A percentile compares a stretch with the other conserved stretches of the same genome.
Conservation (phyloP, 2,329 filamentous ascomycete species). For the Pseudogymnoascus sp. region DNA sequence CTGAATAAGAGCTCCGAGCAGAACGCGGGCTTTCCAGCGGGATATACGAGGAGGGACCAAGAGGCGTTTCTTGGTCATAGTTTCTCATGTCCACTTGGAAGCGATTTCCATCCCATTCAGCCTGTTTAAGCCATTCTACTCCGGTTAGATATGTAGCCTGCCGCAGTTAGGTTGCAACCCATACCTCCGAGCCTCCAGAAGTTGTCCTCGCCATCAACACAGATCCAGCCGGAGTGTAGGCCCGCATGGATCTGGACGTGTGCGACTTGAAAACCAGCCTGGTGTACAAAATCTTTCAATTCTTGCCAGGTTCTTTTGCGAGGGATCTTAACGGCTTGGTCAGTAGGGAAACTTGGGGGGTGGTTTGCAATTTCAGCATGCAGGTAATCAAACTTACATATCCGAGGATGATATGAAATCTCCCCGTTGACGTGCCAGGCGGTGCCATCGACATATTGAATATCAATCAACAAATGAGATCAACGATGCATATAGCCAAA, state of each 20-base stretch:
- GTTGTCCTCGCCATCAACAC: constrained; percentile 1
- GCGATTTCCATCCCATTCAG: neutral
- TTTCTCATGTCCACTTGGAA: constrained; percentile 5
- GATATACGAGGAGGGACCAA: neutral
- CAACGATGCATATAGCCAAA: constrained; percentile 3
- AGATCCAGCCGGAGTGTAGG: neutral
- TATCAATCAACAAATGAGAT: neutral
- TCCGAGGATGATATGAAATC: constrained; percentile 8
- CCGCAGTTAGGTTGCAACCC: neutral
- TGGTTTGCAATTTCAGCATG: neutral
- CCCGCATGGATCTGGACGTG: constrained; percentile 6
- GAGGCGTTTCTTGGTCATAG: neutral
- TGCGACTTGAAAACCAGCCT: constrained; percentile 1
- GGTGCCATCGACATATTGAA: constrained; percentile 8
- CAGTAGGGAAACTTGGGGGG: neutral
- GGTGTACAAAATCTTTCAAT: constrained; percentile 4
- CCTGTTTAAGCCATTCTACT: neutral
- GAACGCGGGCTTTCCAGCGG: neutral
- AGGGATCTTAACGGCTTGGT: neutral
- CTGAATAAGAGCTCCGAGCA: neutral
- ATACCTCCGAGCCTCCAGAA: constrained; percentile 3
- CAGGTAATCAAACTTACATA: neutral
- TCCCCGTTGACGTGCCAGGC: constrained; percentile 7
- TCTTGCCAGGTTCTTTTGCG: constrained; percentile 6
- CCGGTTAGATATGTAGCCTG: neutral